phyloP scores from a whole-genome alignment of 2,329 filamentous ascomycete genomes.

The Thielaviopsis musarum region DNA sequence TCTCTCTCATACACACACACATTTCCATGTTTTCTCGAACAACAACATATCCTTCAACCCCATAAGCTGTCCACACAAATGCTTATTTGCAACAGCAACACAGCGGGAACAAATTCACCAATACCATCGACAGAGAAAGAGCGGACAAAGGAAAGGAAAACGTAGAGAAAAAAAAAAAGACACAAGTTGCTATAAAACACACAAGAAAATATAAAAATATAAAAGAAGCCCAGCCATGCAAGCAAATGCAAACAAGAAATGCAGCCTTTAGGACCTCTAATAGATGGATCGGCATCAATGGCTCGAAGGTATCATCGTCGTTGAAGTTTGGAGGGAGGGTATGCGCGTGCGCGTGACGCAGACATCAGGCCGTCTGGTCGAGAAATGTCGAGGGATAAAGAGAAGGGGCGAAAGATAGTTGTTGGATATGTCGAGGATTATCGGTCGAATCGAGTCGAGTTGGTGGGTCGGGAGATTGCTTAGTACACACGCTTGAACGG shows the following conservation, averaged over 20 bases:
- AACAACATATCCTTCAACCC: not conserved
- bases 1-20: too few species aligned
- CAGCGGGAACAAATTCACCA: not conserved
- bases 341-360: not conserved
- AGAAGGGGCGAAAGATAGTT: not conserved
- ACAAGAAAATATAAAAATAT: conserved; percentile 1
- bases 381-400: not conserved
- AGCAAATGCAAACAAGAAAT: conserved; percentile 2
- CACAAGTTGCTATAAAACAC: conserved; percentile 6
- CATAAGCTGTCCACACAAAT: too few species aligned
- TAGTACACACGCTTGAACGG: conserved; percentile 94
- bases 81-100: not conserved
- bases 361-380: not conserved
- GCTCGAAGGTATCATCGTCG: not conserved
- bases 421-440: not conserved
- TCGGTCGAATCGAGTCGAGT: not conserved
- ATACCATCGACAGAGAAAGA: not conserved
- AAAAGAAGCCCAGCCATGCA: not conserved
- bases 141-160: not conserved
- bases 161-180: not conserved
- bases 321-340: not conserved
- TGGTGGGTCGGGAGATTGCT: conserved; percentile 15
- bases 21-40: not conserved
- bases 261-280: not conserved
- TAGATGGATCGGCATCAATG: not conserved